Evolutionary conservation across 2,329 filamentous ascomycete genomes (phyloP), one percentile per base, ranked within the genome.

Genomic region (Talaromyces verruculosus): DNA sequence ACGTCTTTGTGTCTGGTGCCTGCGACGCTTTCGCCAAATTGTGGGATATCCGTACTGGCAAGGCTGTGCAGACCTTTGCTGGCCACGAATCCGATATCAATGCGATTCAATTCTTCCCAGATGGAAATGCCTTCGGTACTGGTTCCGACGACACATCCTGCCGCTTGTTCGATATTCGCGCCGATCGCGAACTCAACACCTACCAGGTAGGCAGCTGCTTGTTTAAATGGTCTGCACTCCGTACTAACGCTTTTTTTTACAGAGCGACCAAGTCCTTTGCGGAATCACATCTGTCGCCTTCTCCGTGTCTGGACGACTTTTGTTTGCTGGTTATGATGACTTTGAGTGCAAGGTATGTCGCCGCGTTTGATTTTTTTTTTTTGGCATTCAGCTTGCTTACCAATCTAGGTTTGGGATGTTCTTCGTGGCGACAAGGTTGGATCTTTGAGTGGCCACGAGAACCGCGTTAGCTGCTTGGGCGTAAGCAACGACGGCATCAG

Each of bases 71-170:
- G 84, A 99, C 95, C 1, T 99, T 99, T 79, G 93, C 95, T 63
- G 95, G 95, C 33, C 95, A 98, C 81, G 95, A 98, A 81, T 97
- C 93, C 53, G 95, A 99, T 76, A 99, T 99, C 84, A 99, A 99
- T 80, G 95, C 95, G 73, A 97, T 99, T 70, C 95, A 98, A 78
- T 99, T 98, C 84, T 98, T 98, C 88, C 95, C 95, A 63, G 96
- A 98, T 76, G 95, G 95, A 68, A 96, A 98, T 79, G 96, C 95
- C 30, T 98, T 99, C 76, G 95, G 96, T 71, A 98, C 95, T 64
- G 95, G 95, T 66, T 98, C 95, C 53, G 95, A 99, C 74, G 95
- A 99, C 78, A 95, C 95, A 64, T 97, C 94, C 45, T 99, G 95
- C 85, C 89, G 95, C 71, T 86, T 99, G 45, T 99, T 99, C 76